Percentiles rank a stretch among this genome's conserved stretches.
phyloP scores from a whole-genome alignment of 2,329 filamentous ascomycete genomes.

The Phoma sp. region DNA sequence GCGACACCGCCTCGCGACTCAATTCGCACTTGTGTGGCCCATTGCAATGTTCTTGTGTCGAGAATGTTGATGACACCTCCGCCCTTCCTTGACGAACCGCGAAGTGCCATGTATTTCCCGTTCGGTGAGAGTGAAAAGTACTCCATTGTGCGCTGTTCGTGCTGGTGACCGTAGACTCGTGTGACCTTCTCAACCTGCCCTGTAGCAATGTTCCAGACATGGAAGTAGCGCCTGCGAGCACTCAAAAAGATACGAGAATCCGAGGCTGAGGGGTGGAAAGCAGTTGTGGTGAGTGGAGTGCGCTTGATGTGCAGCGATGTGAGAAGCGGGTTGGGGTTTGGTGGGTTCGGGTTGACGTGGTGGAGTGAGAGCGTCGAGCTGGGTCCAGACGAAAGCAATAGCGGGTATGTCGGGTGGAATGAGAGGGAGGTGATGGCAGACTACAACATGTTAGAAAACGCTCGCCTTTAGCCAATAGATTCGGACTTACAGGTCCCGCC shows the following conservation, averaged over 20 bases:
- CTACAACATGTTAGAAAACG: too few species aligned
- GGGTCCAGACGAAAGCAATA: constrained; percentile 87
- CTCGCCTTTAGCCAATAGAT: too few species aligned
- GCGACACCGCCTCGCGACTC: constrained; percentile 84
- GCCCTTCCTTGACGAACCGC: constrained; percentile 81
- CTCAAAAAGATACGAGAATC: constrained; percentile 87
- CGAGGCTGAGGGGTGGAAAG: constrained; percentile 72
- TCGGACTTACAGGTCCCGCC: constrained; percentile 68
- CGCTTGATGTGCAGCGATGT: constrained; percentile 87
- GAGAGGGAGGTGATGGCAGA: constrained; percentile 82
- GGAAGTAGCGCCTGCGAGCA: constrained; percentile 88
- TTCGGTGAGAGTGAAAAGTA: constrained; percentile 86
- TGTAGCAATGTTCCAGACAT: constrained; percentile 87
- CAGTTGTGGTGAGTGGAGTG: constrained; percentile 83
- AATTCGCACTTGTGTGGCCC: constrained; percentile 82
- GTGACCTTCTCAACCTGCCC: constrained; percentile 84
- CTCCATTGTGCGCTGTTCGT: constrained; percentile 91
- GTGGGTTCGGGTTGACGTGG: constrained; percentile 79
- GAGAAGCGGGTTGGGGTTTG: constrained; percentile 83
- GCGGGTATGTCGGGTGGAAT: constrained; percentile 88
- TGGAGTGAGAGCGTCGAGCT: constrained; percentile 88
- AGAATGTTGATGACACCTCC: constrained; percentile 89
- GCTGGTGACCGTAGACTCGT: constrained; percentile 74
- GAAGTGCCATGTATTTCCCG: constrained; percentile 83
- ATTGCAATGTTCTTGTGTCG: constrained; percentile 81